phyloP scores from a whole-genome alignment of 2,329 filamentous ascomycete species.

The Aureobasidium leucospermi region DNA sequence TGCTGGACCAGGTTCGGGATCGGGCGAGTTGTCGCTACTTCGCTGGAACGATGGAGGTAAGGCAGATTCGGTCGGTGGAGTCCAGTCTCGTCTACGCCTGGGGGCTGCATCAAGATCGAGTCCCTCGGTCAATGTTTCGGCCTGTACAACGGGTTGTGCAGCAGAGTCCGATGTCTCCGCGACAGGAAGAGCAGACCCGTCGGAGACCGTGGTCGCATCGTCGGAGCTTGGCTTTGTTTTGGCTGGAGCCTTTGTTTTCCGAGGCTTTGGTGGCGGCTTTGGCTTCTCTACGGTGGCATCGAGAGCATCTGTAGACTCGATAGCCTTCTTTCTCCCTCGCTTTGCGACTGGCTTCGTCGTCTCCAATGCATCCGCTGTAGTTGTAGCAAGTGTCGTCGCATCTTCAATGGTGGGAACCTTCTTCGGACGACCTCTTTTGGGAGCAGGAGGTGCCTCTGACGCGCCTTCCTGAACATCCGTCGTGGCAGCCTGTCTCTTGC shows the following conservation, averaged over 20 bases:
- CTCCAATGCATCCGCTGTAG: background rate
- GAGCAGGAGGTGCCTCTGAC: background rate
- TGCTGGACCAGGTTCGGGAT: background rate
- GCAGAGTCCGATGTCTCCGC: background rate
- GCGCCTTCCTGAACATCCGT: background rate
- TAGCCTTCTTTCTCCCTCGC: background rate
- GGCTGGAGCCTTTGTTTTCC: background rate
- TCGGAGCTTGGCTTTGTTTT: background rate
- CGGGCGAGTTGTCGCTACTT: background rate
- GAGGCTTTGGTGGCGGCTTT: background rate
- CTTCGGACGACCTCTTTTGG: constrained; percentile 1
- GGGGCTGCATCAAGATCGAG: constrained; percentile 8
- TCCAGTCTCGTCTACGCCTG: constrained; percentile 7
- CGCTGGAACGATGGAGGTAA: constrained; percentile 12
- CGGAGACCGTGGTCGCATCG: background rate
- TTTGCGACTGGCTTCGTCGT: background rate
- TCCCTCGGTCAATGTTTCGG: background rate
- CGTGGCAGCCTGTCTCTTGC: background rate
- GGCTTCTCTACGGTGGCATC: background rate
- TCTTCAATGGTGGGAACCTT: background rate
- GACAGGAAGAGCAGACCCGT: background rate
- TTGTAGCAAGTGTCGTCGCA: background rate
- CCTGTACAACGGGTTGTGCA: background rate
- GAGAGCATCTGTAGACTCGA: background rate
- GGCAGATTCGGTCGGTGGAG: background rate